Percentiles rank a stretch among this genome's conserved stretches.
These are phyloP conservation scores for Citropsis articulata DNA, from an alignment of 345 rosid species.

Conservation along the genomic window DNA sequence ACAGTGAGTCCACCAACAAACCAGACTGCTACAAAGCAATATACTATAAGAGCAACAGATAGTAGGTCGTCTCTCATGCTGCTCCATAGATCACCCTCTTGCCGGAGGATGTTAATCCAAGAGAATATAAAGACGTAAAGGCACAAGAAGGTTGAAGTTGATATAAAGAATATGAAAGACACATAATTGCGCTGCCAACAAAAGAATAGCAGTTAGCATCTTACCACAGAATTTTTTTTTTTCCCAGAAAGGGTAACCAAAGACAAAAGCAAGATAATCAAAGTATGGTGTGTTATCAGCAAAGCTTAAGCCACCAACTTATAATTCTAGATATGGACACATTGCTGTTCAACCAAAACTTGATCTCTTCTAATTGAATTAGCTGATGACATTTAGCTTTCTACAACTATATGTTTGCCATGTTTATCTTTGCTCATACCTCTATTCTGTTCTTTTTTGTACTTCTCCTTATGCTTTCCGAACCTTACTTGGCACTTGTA, in stretches of 20 bases:
- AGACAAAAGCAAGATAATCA: neutral
- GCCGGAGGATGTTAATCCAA: slow-evolving; percentile 54
- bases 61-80: slow-evolving; percentile 37
- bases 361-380: neutral
- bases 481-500: neutral
- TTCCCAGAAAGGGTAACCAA: too few species aligned
- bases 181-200: slow-evolving; percentile 60
- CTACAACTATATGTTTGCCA: neutral
- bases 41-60: slow-evolving; percentile 45
- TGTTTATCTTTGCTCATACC: neutral
- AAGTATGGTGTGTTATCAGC: neutral
- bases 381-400: neutral
- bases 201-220: slow-evolving; percentile 1
- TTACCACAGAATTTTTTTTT: neutral
- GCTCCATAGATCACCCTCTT: slow-evolving; percentile 32
- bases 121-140: slow-evolving; percentile 70
- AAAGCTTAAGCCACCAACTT: neutral
- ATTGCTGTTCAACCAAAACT: neutral
- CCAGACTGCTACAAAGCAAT: slow-evolving; percentile 64
- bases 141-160: slow-evolving; percentile 68
- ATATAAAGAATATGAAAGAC: slow-evolving; percentile 67
- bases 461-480: neutral
- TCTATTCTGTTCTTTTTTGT: neutral
- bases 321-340: neutral
- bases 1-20: slow-evolving; percentile 80